Percentiles rank a stretch among this genome's conserved stretches.
These are phyloP conservation scores for Cudoniella acicularis DNA, from an alignment of 495 filamentous ascomycete genomes.

Conservation along the genomic window DNA sequence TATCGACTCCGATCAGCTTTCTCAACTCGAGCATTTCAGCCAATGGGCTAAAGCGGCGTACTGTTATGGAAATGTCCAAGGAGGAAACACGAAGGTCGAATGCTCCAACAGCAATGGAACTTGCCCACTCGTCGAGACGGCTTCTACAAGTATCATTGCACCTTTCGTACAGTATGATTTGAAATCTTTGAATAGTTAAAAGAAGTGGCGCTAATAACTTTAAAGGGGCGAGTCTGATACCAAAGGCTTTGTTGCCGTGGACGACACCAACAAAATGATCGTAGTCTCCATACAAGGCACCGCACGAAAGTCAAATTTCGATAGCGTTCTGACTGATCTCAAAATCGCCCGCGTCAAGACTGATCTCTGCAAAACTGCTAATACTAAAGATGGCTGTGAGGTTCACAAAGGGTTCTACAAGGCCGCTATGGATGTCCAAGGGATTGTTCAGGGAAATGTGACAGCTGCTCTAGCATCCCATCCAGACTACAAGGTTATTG, in stretches of 20 bases:
- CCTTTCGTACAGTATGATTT: neutral
- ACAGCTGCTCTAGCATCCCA: constrained; percentile 31
- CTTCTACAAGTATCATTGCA: constrained; percentile 44
- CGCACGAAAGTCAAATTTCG: constrained; percentile 57
- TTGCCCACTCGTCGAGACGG: constrained; percentile 58
- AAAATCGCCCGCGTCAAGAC: constrained; percentile 35
- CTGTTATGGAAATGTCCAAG: constrained; percentile 43
- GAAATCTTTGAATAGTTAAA: neutral
- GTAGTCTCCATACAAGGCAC: constrained; percentile 73
- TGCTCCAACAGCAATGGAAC: constrained; percentile 43
- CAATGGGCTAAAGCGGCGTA: constrained; percentile 70
- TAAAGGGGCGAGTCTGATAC: constrained; percentile 55
- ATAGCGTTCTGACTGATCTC: constrained; percentile 47
- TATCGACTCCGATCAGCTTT: constrained; percentile 34
- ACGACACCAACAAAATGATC: constrained; percentile 57
- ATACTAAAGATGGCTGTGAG: constrained; percentile 37
- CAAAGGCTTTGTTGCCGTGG: constrained; percentile 67
- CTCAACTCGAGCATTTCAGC: constrained; percentile 56
- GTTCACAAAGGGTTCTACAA: constrained; percentile 53
- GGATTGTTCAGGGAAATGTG: constrained; percentile 39
- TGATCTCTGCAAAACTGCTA: constrained; percentile 37
- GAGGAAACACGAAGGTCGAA: constrained; percentile 45
- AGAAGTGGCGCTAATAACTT: neutral
- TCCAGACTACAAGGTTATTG: constrained; percentile 45
- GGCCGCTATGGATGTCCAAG: constrained; percentile 45